Percentiles rank a stretch among this genome's conserved stretches.
Evolutionary conservation across 1,139 yeast species (phyloP).

Genomic region (Protomyces inundatus): DNA sequence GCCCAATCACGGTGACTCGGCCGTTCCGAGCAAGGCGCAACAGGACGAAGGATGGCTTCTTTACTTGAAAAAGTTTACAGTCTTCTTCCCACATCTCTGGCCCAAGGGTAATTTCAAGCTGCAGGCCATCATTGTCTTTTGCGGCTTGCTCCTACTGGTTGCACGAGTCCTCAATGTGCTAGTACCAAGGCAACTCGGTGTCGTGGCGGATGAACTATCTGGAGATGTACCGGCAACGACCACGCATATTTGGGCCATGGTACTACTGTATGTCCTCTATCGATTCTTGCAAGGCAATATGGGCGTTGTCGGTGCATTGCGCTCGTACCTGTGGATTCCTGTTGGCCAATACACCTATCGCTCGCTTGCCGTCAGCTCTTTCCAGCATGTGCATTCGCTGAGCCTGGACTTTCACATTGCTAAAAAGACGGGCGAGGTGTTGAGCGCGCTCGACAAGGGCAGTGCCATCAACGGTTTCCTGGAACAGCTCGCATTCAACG

Average conservation of each 20-base stretch:
- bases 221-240: slow-evolving; percentile 20
- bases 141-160: slow-evolving; percentile 28
- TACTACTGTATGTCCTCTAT: slow-evolving; percentile 77
- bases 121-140: slow-evolving; percentile 88
- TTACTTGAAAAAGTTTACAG: slow-evolving; percentile 15
- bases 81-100: slow-evolving; percentile 65
- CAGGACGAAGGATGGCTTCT: slow-evolving; percentile 19
- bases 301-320: slow-evolving; percentile 81
- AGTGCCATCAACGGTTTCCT: slow-evolving; percentile 90
- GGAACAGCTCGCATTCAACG: slow-evolving; percentile 62
- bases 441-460: slow-evolving; percentile 93
- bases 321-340: slow-evolving; percentile 90
- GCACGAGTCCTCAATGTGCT: slow-evolving; percentile 31
- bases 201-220: slow-evolving; percentile 30
- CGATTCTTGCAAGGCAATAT: slow-evolving; percentile 51
- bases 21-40: slow-evolving; percentile 2
- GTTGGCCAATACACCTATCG: slow-evolving; percentile 95
- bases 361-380: slow-evolving; percentile 80
- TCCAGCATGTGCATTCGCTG: slow-evolving; percentile 70
- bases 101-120: slow-evolving; percentile 72
- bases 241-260: slow-evolving; percentile 63
- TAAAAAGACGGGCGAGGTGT: slow-evolving; percentile 89
- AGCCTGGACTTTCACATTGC: slow-evolving; percentile 86
- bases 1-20: slow-evolving; percentile 11
- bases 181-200: slow-evolving; percentile 33